Evolutionary conservation across 805 yeast species (phyloP).

Genomic region (Starmerella scarabaei): DNA sequence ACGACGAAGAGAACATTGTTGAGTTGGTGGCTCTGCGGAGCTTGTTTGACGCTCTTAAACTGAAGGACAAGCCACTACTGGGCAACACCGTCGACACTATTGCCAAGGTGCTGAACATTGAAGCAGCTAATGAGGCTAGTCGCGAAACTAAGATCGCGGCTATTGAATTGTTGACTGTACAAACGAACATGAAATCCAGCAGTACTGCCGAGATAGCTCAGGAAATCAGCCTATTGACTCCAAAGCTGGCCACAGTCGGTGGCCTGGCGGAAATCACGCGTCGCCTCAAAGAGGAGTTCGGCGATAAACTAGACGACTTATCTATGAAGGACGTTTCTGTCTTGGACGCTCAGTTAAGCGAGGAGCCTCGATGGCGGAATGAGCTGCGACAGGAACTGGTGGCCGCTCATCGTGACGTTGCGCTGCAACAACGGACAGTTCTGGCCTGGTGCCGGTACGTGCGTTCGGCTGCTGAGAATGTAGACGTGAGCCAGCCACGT

Average conservation of each 20-base stretch:
- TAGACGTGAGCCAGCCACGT: not conserved
- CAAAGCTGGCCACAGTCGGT: not conserved
- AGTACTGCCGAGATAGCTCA: not conserved
- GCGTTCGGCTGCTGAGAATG: not conserved
- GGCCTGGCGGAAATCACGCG: not conserved
- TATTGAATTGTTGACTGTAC: conserved; percentile 8
- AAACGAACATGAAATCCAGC: conserved; percentile 1
- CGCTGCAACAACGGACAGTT: not conserved
- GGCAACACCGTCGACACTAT: conserved; percentile 3
- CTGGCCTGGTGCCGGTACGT: not conserved
- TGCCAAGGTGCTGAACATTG: not conserved
- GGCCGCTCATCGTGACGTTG: not conserved
- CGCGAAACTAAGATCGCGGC: conserved; percentile 4
- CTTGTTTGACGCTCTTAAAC: conserved; percentile 12
- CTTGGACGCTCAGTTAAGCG: not conserved
- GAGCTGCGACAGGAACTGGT: not conserved
- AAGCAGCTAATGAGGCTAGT: not conserved
- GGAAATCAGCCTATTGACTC: not conserved
- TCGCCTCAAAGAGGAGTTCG: not conserved
- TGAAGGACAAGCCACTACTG: conserved; percentile 2
- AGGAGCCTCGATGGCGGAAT: not conserved
- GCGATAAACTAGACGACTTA: not conserved
- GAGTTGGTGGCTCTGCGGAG: conserved; percentile 7
- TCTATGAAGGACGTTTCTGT: not conserved
- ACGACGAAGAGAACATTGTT: no score